Evolutionary conservation across 23 red algal genomes (phyloP).

Genomic region (Gracilaria caudata): DNA sequence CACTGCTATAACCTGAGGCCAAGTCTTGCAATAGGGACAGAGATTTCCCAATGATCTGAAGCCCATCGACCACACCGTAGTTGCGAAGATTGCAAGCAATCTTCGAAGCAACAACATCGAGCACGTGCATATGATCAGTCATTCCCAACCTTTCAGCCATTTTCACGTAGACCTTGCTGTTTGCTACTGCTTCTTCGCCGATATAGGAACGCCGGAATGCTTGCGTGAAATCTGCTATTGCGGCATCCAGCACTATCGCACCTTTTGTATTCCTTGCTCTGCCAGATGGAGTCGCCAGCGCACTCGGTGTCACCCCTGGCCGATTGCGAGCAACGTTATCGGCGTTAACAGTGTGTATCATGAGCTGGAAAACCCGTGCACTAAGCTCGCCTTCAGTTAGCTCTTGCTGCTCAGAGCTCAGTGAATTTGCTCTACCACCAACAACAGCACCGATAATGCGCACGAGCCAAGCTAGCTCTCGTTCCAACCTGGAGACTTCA

Average conservation of each 20-base stretch:
- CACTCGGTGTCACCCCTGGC: conserved; percentile 28
- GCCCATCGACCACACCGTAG: conserved; percentile 71
- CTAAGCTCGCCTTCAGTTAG: conserved; percentile 81
- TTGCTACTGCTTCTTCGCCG: conserved; percentile 82
- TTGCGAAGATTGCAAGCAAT: conserved; percentile 77
- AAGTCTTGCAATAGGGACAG: conserved; percentile 74
- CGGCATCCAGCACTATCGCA: conserved; percentile 70
- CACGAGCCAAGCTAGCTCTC: conserved; percentile 81
- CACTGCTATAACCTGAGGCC: conserved; percentile 75
- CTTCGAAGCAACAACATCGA: conserved; percentile 87
- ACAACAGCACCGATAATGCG: conserved; percentile 69
- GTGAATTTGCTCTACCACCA: conserved; percentile 61
- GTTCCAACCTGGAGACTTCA: conserved; percentile 69
- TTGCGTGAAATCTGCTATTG: conserved; percentile 87
- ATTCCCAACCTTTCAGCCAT: conserved; percentile 83
- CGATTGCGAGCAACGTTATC: conserved; percentile 51
- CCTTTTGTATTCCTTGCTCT: conserved; percentile 62
- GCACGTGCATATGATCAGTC: conserved; percentile 82
- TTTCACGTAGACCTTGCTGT: conserved; percentile 81
- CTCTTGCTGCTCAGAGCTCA: conserved; percentile 76
- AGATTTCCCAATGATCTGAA: conserved; percentile 76
- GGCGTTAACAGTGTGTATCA: conserved; percentile 80
- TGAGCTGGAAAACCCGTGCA: conserved; percentile 85
- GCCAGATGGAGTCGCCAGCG: conserved; percentile 57
- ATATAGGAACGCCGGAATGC: conserved; percentile 83